Conservation (phyloP, 345 rosid species). For the Acer saccharum region DNA sequence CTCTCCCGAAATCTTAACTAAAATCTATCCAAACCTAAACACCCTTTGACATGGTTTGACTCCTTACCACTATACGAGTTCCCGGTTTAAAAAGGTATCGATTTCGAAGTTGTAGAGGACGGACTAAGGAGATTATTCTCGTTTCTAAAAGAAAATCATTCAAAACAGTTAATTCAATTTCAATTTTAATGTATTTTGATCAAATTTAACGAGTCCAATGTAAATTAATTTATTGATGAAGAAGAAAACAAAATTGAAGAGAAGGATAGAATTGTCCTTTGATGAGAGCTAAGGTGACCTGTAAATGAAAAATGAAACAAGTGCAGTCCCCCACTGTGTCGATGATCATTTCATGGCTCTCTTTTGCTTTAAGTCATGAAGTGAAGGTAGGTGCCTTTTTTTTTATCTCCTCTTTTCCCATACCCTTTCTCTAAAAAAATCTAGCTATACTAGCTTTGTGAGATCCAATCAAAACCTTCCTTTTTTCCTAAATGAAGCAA, state of each 20-base stretch:
- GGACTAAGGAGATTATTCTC: no score
- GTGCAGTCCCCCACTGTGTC: constrained; percentile 1
- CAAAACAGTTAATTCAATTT: not conserved
- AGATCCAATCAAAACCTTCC: constrained; percentile 36
- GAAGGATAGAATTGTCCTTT: not conserved
- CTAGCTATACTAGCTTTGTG: constrained; percentile 22
- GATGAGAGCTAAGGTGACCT: not conserved
- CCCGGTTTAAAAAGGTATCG: no score
- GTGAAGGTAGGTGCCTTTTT: constrained; percentile 14
- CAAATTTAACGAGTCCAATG: not conserved
- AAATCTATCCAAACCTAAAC: not conserved
- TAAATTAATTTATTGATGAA: no score
- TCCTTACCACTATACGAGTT: no score
- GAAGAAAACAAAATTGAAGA: not conserved
- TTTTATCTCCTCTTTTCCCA: constrained; percentile 21
- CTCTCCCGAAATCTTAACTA: not conserved
- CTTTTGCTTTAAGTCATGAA: constrained; percentile 18
- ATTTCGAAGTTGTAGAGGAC: no score
- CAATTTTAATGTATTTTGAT: no score
- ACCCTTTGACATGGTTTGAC: not conserved
- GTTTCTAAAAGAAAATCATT: no score
- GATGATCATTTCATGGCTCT: not conserved
- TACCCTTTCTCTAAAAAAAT: constrained; percentile 10
- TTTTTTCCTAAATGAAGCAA: constrained; percentile 18
- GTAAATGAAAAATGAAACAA: not conserved